Base-by-base conservation (phyloP, 73 alveolate species). In the Paramecium caudatum region DNA sequence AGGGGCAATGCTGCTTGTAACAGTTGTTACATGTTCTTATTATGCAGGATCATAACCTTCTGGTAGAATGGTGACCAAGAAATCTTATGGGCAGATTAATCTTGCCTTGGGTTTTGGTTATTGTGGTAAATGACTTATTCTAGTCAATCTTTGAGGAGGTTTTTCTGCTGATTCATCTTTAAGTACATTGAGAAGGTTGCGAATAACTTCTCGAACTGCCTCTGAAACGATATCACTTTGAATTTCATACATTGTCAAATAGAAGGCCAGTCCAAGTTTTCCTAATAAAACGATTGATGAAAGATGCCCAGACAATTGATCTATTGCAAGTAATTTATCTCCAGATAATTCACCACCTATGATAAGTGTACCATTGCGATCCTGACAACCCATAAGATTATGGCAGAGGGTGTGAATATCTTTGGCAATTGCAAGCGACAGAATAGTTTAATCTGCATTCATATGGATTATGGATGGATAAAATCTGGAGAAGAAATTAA, bases 401-500 rank as follows among this genome's bases (percentile, higher is more conserved):
- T 86, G 81, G 33, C 82, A 86, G 15, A 86, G 19, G 2, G 32
- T 74, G 15, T 37, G 47, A 4, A 74, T 41, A 74, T 74, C 88
- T 41, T 74, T 74, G 1, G 88, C 62, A 27, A 74, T 37, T 17
- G 68, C 68, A 32, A 30, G 37, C 19, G 84, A 70, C 39, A 70
- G 19, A 10, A 70, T 86, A 5, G 69, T 78, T 33, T 86, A 25
- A 39, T 86, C 84, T 37, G 82, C 87, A 86, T 43, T 62, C 80
- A 70, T 62, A 36, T 62, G 84, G 27, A 62, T 63, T 0, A 86
- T 78, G 1, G 84, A 55, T 16, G 93, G 80, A 46, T 70, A 62
- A 9, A 86, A 86, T 46, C 80, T 86, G 27, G 87, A 63, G 32
- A 86, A 86, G 88, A 86, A 86, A 63, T 86, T 86, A 3, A 62